Evolutionary conservation across 371 early-diverging fungal species (phyloP).

Genomic region (Circinella umbellata): DNA sequence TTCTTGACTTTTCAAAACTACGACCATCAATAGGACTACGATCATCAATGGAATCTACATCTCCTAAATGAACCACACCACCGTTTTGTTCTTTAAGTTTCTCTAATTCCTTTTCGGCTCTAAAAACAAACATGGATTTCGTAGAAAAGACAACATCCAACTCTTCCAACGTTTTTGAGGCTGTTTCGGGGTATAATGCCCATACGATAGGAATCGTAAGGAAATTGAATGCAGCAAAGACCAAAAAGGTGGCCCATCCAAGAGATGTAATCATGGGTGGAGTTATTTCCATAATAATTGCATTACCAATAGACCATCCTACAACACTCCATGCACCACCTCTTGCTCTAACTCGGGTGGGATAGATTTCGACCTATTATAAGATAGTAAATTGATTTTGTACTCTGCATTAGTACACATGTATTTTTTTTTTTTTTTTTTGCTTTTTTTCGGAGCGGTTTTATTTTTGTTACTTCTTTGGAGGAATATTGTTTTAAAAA

Average conservation of each 20-base stretch:
- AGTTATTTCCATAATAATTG: constrained; percentile 46
- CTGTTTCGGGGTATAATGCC: constrained; percentile 41
- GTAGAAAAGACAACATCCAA: constrained; percentile 47
- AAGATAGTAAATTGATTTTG: no score
- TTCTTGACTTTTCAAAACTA: constrained; percentile 4
- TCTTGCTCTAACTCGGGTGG: constrained; percentile 42
- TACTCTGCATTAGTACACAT: no score
- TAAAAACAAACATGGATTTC: constrained; percentile 39
- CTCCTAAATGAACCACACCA: background rate
- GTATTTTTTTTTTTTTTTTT: background rate
- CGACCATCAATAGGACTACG: constrained; percentile 7
- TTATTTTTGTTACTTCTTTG: no score
- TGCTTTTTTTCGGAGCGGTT: no score
- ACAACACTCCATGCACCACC: constrained; percentile 52
- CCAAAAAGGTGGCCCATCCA: constrained; percentile 43
- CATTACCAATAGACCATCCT: constrained; percentile 47
- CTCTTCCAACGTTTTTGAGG: constrained; percentile 43
- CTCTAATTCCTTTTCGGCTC: constrained; percentile 39
- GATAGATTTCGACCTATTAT: constrained; percentile 35
- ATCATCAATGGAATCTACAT: background rate
- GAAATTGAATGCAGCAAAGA: constrained; percentile 45
- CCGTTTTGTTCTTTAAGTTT: background rate
- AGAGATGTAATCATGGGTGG: constrained; percentile 42
- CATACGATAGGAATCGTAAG: constrained; percentile 41
- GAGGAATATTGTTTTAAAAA: no score